Conservation (phyloP, 176 grass and related monocot genomes). For the Tuctoria greenei region DNA sequence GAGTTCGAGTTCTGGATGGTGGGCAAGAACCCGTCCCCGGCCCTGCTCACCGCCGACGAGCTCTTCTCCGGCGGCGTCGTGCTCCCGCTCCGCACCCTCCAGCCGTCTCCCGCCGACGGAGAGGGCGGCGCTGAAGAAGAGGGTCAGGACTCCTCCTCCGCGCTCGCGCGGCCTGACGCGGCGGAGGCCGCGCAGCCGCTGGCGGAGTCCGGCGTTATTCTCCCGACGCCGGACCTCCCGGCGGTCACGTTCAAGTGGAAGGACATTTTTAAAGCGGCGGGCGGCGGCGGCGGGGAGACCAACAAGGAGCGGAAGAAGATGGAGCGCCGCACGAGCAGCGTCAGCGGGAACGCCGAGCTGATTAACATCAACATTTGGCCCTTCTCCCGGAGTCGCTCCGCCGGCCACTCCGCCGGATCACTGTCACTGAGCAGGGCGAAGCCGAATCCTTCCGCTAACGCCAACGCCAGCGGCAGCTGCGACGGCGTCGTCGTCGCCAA, state of each 20-base stretch:
- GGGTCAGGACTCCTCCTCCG: not conserved
- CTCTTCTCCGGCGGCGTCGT: slow-evolving; percentile 95
- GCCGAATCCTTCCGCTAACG: not conserved
- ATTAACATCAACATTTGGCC: slow-evolving; percentile 98
- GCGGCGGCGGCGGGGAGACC: slow-evolving; percentile 24
- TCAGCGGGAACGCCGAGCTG: slow-evolving; percentile 71
- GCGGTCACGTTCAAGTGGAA: slow-evolving; percentile 69
- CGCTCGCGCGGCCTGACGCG: too few relatives aligned
- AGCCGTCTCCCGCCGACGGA: not conserved
- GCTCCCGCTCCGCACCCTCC: slow-evolving; percentile 74
- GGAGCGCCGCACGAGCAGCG: slow-evolving; percentile 48
- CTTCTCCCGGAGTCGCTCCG: slow-evolving; percentile 90
- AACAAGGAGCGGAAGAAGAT: slow-evolving; percentile 53
- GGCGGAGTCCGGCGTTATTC: slow-evolving; percentile 22
- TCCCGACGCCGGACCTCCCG: slow-evolving; percentile 48
- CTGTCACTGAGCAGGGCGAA: slow-evolving; percentile 30
- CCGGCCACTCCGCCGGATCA: slow-evolving; percentile 1
- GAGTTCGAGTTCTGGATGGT: slow-evolving; percentile 99
- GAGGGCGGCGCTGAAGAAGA: not conserved
- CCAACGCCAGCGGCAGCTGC: too few relatives aligned
- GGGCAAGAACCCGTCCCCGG: slow-evolving; percentile 47
- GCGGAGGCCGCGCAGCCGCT: slow-evolving; percentile 23
- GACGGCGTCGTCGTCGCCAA: not conserved
- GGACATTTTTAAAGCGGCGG: slow-evolving; percentile 56
- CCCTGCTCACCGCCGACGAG: slow-evolving; percentile 88